Conservation (phyloP, 2,329 filamentous ascomycete genomes). For the Pestalotiopsis sp. region DNA sequence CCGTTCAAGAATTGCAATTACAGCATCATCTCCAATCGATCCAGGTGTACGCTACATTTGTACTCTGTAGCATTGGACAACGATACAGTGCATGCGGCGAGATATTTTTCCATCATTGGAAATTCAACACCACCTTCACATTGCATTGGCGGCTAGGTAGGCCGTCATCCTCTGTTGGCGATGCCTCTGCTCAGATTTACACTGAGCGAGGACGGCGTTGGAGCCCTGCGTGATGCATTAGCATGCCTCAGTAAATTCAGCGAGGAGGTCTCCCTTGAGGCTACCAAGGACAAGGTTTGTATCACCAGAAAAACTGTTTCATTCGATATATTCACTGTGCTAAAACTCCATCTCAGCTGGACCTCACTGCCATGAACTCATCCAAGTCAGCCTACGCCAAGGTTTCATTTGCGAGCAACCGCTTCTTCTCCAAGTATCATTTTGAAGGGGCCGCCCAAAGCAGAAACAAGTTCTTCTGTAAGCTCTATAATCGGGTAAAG, state of each 20-base stretch:
- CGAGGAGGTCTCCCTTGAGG: conserved; percentile 77
- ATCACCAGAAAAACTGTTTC: conserved; percentile 6
- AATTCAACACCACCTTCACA: neutral
- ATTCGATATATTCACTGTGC: neutral
- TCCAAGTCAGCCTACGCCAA: conserved; percentile 80
- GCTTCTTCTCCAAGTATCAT: conserved; percentile 75
- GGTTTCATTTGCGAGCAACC: conserved; percentile 66
- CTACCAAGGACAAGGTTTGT: conserved; percentile 65
- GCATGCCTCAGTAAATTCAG: conserved; percentile 79
- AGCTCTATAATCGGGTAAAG: conserved; percentile 69
- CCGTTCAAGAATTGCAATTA: neutral
- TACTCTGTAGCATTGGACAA: neutral
- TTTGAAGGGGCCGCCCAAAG: conserved; percentile 58
- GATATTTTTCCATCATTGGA: neutral
- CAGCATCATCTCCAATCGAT: neutral
- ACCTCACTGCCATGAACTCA: conserved; percentile 76
- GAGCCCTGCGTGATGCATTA: conserved; percentile 71
- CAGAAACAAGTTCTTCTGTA: conserved; percentile 70
- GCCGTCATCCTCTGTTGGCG: neutral
- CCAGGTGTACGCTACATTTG: neutral
- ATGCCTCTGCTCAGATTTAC: conserved; percentile 74
- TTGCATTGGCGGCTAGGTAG: neutral
- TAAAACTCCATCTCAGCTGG: conserved; percentile 52
- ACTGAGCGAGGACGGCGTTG: conserved; percentile 72
- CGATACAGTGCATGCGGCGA: neutral